Evolutionary conservation across 306 rosid species (phyloP).

Genomic region (Clitoria ternatea): DNA sequence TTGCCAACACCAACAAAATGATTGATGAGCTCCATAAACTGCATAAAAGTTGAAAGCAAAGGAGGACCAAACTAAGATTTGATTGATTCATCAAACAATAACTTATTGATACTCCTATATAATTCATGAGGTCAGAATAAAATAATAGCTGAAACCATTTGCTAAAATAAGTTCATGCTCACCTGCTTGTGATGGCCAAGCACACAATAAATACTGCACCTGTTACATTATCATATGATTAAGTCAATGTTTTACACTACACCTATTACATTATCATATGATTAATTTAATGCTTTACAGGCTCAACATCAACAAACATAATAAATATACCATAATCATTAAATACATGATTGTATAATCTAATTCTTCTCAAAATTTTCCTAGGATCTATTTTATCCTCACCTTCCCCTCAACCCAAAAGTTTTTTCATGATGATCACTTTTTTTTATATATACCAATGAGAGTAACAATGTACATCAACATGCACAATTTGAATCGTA

Average conservation of each 20-base stretch:
- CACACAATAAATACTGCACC: conserved; percentile 99
- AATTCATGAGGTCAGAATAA: conserved; percentile 8
- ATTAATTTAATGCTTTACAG: conserved; percentile 26
- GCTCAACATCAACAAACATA: neutral
- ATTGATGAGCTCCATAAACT: conserved; percentile 96
- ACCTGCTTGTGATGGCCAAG: conserved; percentile 86
- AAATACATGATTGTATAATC: neutral
- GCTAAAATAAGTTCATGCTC: conserved; percentile 29
- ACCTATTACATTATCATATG: conserved; percentile 53
- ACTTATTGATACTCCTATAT: conserved; percentile 2
- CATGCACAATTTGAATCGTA: conserved; percentile 9
- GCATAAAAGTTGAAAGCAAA: conserved; percentile 34
- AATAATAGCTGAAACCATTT: conserved; percentile 8
- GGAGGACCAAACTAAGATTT: conserved; percentile 18
- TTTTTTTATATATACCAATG: neutral
- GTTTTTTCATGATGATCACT: neutral
- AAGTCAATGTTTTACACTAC: conserved; percentile 56
- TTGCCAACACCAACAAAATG: conserved; percentile 81
- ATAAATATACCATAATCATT: neutral
- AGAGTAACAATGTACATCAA: neutral
- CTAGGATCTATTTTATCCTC: neutral
- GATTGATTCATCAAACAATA: conserved; percentile 18
- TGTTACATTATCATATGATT: conserved; percentile 42
- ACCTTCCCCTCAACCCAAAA: neutral
- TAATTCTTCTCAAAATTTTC: conserved; percentile 1